Evolutionary conservation across 2,329 filamentous ascomycete genomes (phyloP).

Genomic region (Sporothrix schenckii): DNA sequence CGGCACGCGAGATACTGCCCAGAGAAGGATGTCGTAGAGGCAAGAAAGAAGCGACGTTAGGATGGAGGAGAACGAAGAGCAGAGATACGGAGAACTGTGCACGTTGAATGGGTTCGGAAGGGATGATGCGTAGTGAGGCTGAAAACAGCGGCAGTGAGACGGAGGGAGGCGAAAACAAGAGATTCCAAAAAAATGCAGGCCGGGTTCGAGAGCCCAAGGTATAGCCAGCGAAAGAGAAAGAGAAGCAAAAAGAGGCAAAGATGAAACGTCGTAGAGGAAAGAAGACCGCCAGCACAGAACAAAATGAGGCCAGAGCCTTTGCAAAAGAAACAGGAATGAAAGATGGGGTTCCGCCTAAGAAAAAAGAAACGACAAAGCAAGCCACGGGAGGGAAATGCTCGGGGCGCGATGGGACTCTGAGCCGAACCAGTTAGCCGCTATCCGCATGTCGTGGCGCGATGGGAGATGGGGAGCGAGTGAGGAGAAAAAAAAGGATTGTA

Average conservation of each 20-base stretch:
- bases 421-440: constrained; percentile 24
- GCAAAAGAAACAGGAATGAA: constrained; percentile 26
- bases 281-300: not conserved
- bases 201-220: constrained; percentile 1
- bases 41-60: not conserved
- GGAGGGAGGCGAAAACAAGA: constrained; percentile 6
- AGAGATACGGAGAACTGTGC: too few relatives aligned
- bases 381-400: not conserved
- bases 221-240: not conserved
- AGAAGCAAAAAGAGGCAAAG: too few relatives aligned
- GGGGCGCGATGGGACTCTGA: constrained; percentile 16
- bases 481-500: constrained; percentile 13
- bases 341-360: constrained; percentile 19
- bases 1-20: not conserved
- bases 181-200: constrained; percentile 1
- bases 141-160: not conserved
- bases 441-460: constrained; percentile 15
- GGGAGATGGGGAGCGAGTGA: not conserved
- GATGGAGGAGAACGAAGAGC: not conserved
- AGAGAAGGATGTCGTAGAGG: not conserved
- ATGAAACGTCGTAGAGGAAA: not conserved
- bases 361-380: constrained; percentile 2
- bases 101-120: not conserved
- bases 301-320: not conserved
- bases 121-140: constrained; percentile 9